These are phyloP conservation scores for Coemansia sp. DNA, from an alignment of 192 early-diverging fungal genomes.

Conservation along the genomic window DNA sequence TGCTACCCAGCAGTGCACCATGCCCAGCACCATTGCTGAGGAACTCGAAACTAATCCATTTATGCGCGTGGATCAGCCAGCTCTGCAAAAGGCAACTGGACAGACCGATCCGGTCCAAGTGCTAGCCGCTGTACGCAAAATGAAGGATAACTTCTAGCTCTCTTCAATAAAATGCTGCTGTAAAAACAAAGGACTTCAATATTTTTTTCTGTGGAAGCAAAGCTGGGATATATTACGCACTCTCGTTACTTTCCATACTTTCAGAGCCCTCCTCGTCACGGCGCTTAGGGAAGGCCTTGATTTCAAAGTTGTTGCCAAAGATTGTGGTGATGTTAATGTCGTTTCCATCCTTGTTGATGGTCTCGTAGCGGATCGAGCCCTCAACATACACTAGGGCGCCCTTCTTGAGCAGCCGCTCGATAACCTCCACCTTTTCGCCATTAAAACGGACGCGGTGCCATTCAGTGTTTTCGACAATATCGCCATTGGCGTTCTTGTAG, in stretches of 20 bases:
- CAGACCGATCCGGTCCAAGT: slow-evolving; percentile 69
- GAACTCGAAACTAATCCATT: slow-evolving; percentile 88
- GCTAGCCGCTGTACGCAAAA: slow-evolving; percentile 69
- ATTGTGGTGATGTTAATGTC: slow-evolving; percentile 53
- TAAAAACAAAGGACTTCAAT: neutral
- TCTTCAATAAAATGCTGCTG: neutral
- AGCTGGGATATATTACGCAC: neutral
- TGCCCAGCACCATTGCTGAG: slow-evolving; percentile 89
- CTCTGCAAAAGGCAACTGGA: slow-evolving; percentile 57
- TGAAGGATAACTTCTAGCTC: slow-evolving; percentile 70
- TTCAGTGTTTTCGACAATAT: slow-evolving; percentile 64
- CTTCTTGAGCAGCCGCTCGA: slow-evolving; percentile 52
- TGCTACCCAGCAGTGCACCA: slow-evolving; percentile 53
- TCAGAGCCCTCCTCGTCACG: slow-evolving; percentile 13
- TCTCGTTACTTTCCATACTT: neutral
- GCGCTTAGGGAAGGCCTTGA: slow-evolving; percentile 39
- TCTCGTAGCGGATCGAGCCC: slow-evolving; percentile 61
- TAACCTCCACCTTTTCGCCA: slow-evolving; percentile 26
- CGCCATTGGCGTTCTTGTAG: slow-evolving; percentile 62
- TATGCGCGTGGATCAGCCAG: slow-evolving; percentile 70
- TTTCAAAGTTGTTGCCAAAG: slow-evolving; percentile 19
- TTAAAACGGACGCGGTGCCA: slow-evolving; percentile 63
- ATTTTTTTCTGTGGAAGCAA: too few species aligned
- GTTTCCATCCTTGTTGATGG: slow-evolving; percentile 62
- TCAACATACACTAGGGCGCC: slow-evolving; percentile 65